A percentile compares a stretch with the other conserved stretches of the same genome.
Evolutionary conservation across 1,284 basidiomycete species (phyloP).

Genomic region (Rhodotorula sp.): DNA sequence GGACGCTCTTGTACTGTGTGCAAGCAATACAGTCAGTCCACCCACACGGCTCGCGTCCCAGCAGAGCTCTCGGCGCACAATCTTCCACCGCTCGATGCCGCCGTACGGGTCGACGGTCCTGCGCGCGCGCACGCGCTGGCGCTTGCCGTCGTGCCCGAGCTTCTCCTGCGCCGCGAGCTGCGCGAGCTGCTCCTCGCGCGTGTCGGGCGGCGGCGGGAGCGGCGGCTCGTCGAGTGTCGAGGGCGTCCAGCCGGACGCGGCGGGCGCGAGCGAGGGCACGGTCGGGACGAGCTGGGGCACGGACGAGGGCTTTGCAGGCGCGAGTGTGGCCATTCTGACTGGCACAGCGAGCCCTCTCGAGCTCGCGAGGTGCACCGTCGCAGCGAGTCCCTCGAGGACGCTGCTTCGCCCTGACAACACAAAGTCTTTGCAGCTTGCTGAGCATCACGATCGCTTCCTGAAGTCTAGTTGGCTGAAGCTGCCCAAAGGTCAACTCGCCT

Average conservation of each 20-base stretch:
- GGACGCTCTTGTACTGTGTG: slow-evolving; percentile 33
- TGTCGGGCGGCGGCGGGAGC: slow-evolving; percentile 43
- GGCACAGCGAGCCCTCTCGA: too few species aligned
- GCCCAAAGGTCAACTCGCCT: too few species aligned
- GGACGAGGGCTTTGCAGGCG: too few species aligned
- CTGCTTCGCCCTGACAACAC: too few species aligned
- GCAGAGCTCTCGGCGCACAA: slow-evolving; percentile 56
- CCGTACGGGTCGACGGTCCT: slow-evolving; percentile 94
- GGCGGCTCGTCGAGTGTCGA: slow-evolving; percentile 39
- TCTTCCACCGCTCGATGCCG: slow-evolving; percentile 74
- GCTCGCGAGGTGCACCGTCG: too few species aligned
- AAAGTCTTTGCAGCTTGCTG: too few species aligned
- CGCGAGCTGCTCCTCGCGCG: slow-evolving; percentile 43
- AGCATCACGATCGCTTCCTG: too few species aligned
- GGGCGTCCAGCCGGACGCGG: slow-evolving; percentile 34
- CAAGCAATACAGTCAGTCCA: background rate
- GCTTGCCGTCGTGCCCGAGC: slow-evolving; percentile 38
- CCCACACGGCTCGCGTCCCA: too few species aligned
- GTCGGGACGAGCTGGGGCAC: background rate
- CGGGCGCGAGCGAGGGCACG: background rate
- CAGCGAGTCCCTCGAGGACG: too few species aligned
- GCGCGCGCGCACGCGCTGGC: slow-evolving; percentile 55
- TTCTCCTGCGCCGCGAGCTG: slow-evolving; percentile 45
- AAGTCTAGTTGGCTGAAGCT: too few species aligned
- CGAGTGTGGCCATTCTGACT: too few species aligned